phyloP scores from a whole-genome alignment of 768 basidiomycete species.

The Mycena crocata region DNA sequence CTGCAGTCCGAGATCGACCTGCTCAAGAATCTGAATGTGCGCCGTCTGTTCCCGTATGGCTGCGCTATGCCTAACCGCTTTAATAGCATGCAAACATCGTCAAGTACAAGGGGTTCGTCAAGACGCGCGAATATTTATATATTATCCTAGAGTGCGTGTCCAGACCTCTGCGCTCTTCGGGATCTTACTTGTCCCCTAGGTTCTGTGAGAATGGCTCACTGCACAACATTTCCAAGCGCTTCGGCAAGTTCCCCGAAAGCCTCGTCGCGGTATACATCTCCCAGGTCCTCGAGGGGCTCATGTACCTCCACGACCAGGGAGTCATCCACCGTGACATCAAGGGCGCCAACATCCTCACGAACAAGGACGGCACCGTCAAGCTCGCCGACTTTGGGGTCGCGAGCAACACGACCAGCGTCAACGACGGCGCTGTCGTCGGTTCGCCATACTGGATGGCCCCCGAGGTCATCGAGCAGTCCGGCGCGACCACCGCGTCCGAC shows the following conservation, averaged over 20 bases:
- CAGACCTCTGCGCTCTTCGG: not conserved
- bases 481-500: constrained; percentile 96
- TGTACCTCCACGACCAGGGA: constrained; percentile 98
- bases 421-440: constrained; percentile 94
- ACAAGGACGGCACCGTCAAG: constrained; percentile 98
- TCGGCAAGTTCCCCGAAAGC: constrained; percentile 98
- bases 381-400: constrained; percentile 99
- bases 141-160: constrained; percentile 91
- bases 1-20: constrained; percentile 94
- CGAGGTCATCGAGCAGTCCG: constrained; percentile 97
- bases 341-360: constrained; percentile 97
- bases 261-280: constrained; percentile 97
- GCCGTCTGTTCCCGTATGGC: constrained; percentile 36
- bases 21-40: constrained; percentile 94
- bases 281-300: constrained; percentile 94
- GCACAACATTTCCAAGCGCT: constrained; percentile 94
- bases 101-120: constrained; percentile 98
- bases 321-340: constrained; percentile 99
- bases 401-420: constrained; percentile 77
- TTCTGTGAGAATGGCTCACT: constrained; percentile 99
- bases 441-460: constrained; percentile 99
- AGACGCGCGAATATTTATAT: constrained; percentile 93
- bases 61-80: constrained; percentile 19
- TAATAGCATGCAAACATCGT: constrained; percentile 94
- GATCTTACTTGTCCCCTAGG: constrained; percentile 48